These are phyloP conservation scores for Trichomonas tenax DNA, from an alignment of 208 protist genomes.

Conservation along the genomic window DNA sequence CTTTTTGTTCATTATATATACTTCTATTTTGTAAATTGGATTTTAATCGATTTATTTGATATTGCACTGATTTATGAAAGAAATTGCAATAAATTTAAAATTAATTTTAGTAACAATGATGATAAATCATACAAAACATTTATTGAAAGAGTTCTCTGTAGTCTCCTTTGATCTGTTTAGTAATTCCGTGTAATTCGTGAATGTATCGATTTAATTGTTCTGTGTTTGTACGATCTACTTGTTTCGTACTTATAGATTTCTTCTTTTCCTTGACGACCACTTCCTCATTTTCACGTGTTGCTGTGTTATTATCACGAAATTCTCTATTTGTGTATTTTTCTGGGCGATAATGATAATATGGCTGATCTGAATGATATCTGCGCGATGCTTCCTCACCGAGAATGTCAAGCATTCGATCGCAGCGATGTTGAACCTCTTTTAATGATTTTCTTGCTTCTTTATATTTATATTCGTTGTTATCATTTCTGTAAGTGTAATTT, in stretches of 20 bases:
- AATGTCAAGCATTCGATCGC: background rate
- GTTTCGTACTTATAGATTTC: background rate
- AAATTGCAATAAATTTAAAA: too few species aligned
- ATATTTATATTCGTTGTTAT: background rate
- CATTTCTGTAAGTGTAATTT: background rate
- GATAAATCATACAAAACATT: too few species aligned
- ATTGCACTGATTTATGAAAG: too few species aligned
- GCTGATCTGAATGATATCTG: background rate
- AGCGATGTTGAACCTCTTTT: background rate
- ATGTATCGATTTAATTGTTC: background rate
- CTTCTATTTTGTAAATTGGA: too few species aligned
- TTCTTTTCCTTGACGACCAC: constrained; percentile 67
- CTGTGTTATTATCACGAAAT: background rate
- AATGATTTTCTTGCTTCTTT: background rate
- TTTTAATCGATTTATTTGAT: too few species aligned
- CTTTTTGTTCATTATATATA: too few species aligned
- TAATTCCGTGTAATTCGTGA: background rate
- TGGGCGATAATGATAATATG: background rate
- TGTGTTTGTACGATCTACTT: background rate
- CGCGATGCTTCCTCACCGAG: background rate
- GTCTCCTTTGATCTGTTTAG: background rate
- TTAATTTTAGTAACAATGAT: too few species aligned
- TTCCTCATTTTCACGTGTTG: constrained; percentile 75
- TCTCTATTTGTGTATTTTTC: background rate
- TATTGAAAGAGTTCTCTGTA: background rate